phyloP scores from a whole-genome alignment of 1,139 yeast genomes.

The Pichia norvegensis region DNA sequence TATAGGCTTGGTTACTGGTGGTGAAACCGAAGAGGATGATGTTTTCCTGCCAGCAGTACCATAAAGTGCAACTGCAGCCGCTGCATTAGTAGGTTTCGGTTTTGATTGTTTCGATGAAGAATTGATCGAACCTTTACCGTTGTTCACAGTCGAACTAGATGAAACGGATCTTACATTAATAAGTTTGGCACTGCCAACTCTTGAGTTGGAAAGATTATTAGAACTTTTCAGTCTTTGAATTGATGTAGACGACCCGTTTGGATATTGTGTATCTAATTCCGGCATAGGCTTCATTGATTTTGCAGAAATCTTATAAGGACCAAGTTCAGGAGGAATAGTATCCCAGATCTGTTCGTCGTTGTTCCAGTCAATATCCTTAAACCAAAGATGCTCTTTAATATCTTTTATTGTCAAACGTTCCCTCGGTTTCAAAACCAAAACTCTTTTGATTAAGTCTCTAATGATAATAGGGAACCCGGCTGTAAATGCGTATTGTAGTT shows the following conservation, averaged over 20 bases:
- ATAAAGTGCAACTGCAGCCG: conserved; percentile 18
- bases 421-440: conserved; percentile 57
- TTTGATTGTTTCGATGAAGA: conserved; percentile 1
- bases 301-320: conserved; percentile 62
- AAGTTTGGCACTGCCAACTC: neutral
- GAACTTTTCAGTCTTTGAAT: conserved; percentile 6
- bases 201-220: neutral
- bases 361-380: conserved; percentile 57
- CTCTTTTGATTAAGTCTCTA: conserved; percentile 60
- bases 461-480: conserved; percentile 71
- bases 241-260: conserved; percentile 13
- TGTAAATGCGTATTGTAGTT: conserved; percentile 72
- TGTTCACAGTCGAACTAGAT: conserved; percentile 5
- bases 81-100: conserved; percentile 15
- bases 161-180: conserved; percentile 4
- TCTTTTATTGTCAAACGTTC: conserved; percentile 56
- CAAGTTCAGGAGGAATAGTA: conserved; percentile 61
- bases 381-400: conserved; percentile 71
- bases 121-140: neutral
- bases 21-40: neutral
- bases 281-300: conserved; percentile 52
- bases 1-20: neutral
- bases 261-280: conserved; percentile 29
- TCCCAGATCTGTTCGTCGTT: conserved; percentile 63
- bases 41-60: conserved; percentile 3